Evolutionary conservation across 257 asterid species (phyloP).

Genomic region (Penstemon newberryi): DNA sequence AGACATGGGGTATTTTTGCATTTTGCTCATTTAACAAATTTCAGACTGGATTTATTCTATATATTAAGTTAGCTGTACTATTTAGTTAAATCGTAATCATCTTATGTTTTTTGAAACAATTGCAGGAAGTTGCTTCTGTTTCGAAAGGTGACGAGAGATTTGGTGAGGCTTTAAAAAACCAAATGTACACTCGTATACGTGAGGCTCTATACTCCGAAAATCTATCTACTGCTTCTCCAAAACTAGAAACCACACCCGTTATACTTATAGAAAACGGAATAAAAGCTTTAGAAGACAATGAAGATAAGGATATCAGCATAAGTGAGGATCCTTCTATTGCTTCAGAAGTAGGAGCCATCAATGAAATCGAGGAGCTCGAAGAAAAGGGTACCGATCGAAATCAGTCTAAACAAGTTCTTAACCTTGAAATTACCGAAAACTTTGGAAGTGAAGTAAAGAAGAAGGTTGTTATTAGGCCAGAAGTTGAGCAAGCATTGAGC

Average conservation of each 20-base stretch:
- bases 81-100: no score
- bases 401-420: no score
- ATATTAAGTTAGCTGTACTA: no score
- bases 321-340: no score
- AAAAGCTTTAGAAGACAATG: conserved; percentile 23
- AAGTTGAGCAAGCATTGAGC: conserved; percentile 53
- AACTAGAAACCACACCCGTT: conserved; percentile 13
- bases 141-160: conserved; percentile 55
- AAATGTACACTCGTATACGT: conserved; percentile 48
- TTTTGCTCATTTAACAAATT: no score
- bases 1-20: no score
- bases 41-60: no score
- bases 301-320: conserved; percentile 18
- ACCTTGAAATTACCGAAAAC: no score
- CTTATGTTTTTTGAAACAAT: conserved; percentile 29
- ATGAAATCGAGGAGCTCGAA: conserved; percentile 59
- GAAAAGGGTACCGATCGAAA: conserved; percentile 29
- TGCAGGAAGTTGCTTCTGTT: conserved; percentile 79
- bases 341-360: conserved; percentile 5
- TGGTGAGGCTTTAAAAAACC: conserved; percentile 56
- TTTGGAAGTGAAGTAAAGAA: background rate
- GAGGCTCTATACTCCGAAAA: conserved; percentile 53
- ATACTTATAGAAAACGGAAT: conserved; percentile 29
- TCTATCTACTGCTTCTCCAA: conserved; percentile 15
- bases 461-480: conserved; percentile 37